These are phyloP conservation scores for Colletotrichum melonis DNA, from an alignment of 2,329 filamentous ascomycete genomes.

Conservation along the genomic window DNA sequence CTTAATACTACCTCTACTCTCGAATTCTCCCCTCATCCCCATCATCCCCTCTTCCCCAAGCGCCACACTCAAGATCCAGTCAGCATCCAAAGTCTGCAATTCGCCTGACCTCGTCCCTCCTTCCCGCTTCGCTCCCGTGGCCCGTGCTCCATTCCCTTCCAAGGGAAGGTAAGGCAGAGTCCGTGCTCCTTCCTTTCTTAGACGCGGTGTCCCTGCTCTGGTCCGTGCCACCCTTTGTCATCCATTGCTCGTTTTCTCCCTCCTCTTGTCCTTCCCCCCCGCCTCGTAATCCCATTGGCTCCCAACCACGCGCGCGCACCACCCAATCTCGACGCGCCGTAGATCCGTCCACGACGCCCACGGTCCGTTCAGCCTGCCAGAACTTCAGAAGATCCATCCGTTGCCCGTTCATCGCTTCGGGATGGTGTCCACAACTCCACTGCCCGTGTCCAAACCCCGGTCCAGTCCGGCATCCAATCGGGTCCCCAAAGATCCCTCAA, in stretches of 20 bases:
- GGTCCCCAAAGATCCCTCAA: not conserved
- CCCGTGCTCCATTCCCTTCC: not conserved
- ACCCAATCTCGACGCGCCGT: conserved; percentile 37
- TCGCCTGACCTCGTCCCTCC: not conserved
- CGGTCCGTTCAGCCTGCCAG: not conserved
- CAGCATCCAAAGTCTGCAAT: not conserved
- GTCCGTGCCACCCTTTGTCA: not conserved
- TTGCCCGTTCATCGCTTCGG: not conserved
- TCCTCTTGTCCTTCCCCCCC: not conserved
- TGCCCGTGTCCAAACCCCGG: not conserved
- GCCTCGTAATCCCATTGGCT: conserved; percentile 13
- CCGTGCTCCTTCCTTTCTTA: not conserved
- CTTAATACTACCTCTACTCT: not conserved
- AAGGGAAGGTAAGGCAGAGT: no score
- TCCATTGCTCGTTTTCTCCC: not conserved
- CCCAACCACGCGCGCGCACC: conserved; percentile 7
- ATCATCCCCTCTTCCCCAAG: not conserved
- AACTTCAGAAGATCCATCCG: not conserved
- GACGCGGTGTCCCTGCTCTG: not conserved
- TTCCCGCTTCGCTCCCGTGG: not conserved
- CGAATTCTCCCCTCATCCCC: not conserved
- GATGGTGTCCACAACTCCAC: not conserved
- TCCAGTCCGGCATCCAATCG: conserved; percentile 26
- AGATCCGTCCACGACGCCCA: not conserved
- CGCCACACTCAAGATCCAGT: conserved; percentile 14